Conservation (phyloP, 2,329 filamentous ascomycete species). For the Pseudopyrenochaeta lycopersici region DNA sequence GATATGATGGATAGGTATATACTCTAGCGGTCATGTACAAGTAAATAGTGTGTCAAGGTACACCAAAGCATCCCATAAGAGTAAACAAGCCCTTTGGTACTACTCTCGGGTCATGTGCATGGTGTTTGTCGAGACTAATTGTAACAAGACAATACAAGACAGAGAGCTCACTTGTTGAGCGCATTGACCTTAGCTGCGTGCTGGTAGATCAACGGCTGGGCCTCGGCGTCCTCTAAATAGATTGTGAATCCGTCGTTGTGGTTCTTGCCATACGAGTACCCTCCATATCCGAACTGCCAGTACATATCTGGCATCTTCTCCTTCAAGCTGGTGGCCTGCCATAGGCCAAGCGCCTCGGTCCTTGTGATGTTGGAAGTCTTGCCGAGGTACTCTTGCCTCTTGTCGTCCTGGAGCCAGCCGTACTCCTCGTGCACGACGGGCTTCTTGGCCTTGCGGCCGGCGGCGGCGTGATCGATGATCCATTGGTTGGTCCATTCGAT, state of each 20-base stretch:
- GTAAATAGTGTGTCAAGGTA: background rate
- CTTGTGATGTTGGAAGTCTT: constrained; percentile 56
- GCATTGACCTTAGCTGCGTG: constrained; percentile 33
- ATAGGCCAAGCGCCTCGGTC: constrained; percentile 56
- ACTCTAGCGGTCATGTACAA: background rate
- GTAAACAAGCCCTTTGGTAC: background rate
- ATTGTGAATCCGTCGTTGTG: constrained; percentile 67
- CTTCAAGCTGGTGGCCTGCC: constrained; percentile 60
- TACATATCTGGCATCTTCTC: constrained; percentile 63
- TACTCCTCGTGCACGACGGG: constrained; percentile 67
- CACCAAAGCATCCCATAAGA: background rate
- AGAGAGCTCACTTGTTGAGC: constrained; percentile 13
- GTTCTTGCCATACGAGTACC: constrained; percentile 64
- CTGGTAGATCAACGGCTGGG: constrained; percentile 28
- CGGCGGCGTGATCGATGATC: constrained; percentile 63
- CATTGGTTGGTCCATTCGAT: constrained; percentile 63
- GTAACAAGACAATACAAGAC: background rate
- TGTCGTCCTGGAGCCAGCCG: constrained; percentile 62
- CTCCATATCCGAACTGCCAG: constrained; percentile 65
- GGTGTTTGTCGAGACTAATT: background rate
- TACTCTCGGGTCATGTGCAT: background rate
- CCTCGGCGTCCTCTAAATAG: constrained; percentile 55
- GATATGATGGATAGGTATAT: background rate
- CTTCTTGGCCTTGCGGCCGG: constrained; percentile 56
- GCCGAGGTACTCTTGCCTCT: constrained; percentile 57